Conservation (phyloP, 106 monocot species). For the Vanilla planifolia region DNA sequence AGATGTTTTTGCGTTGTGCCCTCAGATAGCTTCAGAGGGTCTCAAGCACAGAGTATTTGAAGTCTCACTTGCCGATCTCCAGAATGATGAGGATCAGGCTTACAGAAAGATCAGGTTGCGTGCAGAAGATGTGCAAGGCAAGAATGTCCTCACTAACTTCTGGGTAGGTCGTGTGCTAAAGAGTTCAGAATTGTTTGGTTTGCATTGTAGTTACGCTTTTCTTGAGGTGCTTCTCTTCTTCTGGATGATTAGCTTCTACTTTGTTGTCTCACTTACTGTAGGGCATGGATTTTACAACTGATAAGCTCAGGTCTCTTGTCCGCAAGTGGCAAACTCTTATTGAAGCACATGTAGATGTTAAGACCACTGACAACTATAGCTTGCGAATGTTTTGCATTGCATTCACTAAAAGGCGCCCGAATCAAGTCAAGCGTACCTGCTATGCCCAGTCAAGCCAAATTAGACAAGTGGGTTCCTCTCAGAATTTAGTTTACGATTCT, state of each 20-base stretch:
- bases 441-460: slow-evolving; percentile 87
- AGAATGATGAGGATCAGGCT: slow-evolving; percentile 81
- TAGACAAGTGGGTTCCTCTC: slow-evolving; percentile 42
- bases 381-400: slow-evolving; percentile 83
- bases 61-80: slow-evolving; percentile 74
- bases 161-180: slow-evolving; percentile 47
- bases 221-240: background rate
- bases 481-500: background rate
- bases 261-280: slow-evolving; percentile 7
- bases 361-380: slow-evolving; percentile 79
- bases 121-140: slow-evolving; percentile 84
- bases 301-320: slow-evolving; percentile 76
- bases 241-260: background rate
- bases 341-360: slow-evolving; percentile 93
- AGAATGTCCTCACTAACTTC: slow-evolving; percentile 89
- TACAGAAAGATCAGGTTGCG: slow-evolving; percentile 84
- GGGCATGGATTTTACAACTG: slow-evolving; percentile 89
- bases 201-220: no score
- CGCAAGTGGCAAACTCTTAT: slow-evolving; percentile 89
- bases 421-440: slow-evolving; percentile 86
- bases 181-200: no score
- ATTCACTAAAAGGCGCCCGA: slow-evolving; percentile 75
- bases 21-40: slow-evolving; percentile 83
- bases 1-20: no score
- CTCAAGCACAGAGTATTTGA: slow-evolving; percentile 90